A percentile compares a stretch with the other conserved stretches of the same genome.
Evolutionary conservation across 1,284 basidiomycete genomes (phyloP).

Genomic region (Porodaedalea pini): DNA sequence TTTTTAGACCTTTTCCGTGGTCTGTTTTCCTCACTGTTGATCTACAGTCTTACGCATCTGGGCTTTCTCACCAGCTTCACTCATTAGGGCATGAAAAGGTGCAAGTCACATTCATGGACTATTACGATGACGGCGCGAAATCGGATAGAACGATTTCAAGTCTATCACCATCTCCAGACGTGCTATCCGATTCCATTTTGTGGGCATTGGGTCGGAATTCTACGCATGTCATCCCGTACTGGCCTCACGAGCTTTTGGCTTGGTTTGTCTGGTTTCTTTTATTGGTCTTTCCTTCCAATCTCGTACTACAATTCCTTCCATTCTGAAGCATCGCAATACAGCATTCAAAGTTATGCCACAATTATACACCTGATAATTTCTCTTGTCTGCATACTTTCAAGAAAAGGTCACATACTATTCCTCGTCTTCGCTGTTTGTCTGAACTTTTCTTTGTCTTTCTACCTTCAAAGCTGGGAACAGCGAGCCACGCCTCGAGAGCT

Average conservation of each 20-base stretch:
- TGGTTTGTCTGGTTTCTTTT: conserved; percentile 11
- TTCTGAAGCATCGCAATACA: background rate
- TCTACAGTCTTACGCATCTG: conserved; percentile 5
- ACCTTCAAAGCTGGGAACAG: no score
- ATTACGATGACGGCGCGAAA: conserved; percentile 1
- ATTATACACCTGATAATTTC: no score
- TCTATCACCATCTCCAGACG: background rate
- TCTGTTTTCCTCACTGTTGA: background rate
- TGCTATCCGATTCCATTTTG: conserved; percentile 8
- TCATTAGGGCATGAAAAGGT: background rate
- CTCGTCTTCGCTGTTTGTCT: no score
- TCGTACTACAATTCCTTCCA: background rate
- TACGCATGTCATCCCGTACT: conserved; percentile 10
- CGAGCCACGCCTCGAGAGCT: no score
- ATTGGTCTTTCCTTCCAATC: background rate
- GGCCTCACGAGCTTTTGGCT: conserved; percentile 13
- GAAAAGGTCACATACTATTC: no score
- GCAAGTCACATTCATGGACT: conserved; percentile 14
- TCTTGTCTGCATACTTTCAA: no score
- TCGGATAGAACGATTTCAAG: background rate
- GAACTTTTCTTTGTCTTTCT: no score
- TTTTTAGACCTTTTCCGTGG: background rate
- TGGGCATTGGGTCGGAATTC: background rate
- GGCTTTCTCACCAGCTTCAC: conserved; percentile 4
- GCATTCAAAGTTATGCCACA: no score